Base-by-base conservation (phyloP, 2,329 filamentous ascomycete species). In the Aspergillus intermedius region DNA sequence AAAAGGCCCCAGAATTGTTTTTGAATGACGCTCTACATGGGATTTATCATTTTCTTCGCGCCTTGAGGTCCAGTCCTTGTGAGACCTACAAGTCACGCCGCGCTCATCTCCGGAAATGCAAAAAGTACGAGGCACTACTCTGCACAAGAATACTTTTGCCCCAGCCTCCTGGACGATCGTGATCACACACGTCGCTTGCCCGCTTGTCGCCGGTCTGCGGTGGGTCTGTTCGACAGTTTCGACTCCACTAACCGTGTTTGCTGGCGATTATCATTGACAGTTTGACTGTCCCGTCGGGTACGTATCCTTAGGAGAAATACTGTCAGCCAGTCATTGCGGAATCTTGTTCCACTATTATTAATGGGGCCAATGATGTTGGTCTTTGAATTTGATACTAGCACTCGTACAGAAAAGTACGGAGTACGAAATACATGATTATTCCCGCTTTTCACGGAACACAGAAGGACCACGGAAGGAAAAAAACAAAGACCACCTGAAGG, bases 251-350 rank as follows among this genome's bases (percentile, higher is more conserved):
- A 19, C 39, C 39, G 39, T 19, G n/a, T 5, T 35, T 9, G 5
- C 34, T 35, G 34, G 17, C 17, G 15, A 41, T 34, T 42, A 10
- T 35, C 40, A 41, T 23, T 41, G 19, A 21, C 39, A 23, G 19
- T 19, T 19, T 41, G 39, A 21, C 34, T 35, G 13, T 17, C 15
- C 34, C 13, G n/a, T 17, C 15, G n/a, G 34, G 13, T 35, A 35
- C n/a, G 6, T 15, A 8, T 7, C 6, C 17, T 23, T 42, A 12
- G 40, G 15, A 22, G 10, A 9, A 22, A 21, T 42, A 12, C 40
- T 47, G 51, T 52, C 56, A 57, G 55, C 56, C 56, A 57, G 53
- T 58, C 53, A 58, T 59, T 40, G 46, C 45, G 46, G 50, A 48
- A 45, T 52, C 45, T 52, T 50, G 52, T 54, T 49, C 50, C 49